Evolutionary conservation across 2,329 filamentous ascomycete species (phyloP).

Genomic region (Tolypocladium sp.): DNA sequence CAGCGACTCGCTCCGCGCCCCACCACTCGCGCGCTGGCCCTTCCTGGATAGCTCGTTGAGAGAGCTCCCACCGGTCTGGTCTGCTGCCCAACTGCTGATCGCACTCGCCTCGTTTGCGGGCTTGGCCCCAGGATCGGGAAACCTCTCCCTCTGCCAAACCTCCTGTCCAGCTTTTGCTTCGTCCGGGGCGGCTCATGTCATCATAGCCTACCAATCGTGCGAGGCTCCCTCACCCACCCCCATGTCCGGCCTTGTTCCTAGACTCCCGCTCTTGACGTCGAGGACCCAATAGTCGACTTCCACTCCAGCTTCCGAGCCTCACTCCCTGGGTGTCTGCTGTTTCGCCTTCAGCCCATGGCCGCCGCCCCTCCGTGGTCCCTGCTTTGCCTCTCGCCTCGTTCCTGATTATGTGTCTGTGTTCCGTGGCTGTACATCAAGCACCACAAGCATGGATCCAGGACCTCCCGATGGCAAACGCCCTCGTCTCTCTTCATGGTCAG

Average conservation of each 20-base stretch:
- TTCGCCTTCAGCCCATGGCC: slow-evolving; percentile 18
- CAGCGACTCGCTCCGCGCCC: background rate
- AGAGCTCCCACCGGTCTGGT: background rate
- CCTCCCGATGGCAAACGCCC: slow-evolving; percentile 51
- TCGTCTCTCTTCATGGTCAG: slow-evolving; percentile 43
- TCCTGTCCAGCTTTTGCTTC: slow-evolving; percentile 1
- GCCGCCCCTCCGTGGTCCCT: slow-evolving; percentile 27
- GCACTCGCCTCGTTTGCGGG: slow-evolving; percentile 3
- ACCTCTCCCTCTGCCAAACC: background rate
- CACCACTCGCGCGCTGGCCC: slow-evolving; percentile 2
- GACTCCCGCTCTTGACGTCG: slow-evolving; percentile 13
- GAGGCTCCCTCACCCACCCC: slow-evolving; percentile 17
- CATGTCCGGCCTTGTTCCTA: slow-evolving; percentile 15
- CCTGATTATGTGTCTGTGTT: slow-evolving; percentile 25
- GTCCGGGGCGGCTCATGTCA: slow-evolving; percentile 5
- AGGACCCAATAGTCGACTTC: slow-evolving; percentile 20
- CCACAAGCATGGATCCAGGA: slow-evolving; percentile 50
- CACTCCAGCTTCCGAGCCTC: slow-evolving; percentile 19
- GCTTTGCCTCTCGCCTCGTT: slow-evolving; percentile 24
- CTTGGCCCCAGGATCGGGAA: slow-evolving; percentile 4
- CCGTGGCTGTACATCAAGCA: slow-evolving; percentile 24
- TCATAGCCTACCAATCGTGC: slow-evolving; percentile 10
- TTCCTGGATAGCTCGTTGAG: slow-evolving; percentile 3
- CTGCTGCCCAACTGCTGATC: slow-evolving; percentile 11
- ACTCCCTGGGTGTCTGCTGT: slow-evolving; percentile 12